Percentiles rank a stretch among this genome's conserved stretches.
phyloP scores from a whole-genome alignment of 2,329 filamentous ascomycete genomes.

The Claviceps sorghi region DNA sequence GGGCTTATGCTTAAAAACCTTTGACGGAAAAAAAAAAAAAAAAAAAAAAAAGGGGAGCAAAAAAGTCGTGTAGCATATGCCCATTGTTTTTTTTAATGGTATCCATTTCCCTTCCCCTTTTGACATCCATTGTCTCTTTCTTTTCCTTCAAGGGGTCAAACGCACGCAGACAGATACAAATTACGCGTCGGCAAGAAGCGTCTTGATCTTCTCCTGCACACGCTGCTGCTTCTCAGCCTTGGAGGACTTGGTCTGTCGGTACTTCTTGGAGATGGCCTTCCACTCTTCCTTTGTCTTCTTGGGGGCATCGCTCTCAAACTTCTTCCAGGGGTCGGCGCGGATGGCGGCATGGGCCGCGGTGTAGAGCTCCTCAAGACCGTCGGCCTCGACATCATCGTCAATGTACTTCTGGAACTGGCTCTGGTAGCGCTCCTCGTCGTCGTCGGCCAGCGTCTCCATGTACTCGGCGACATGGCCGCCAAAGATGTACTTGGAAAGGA shows the following conservation, averaged over 20 bases:
- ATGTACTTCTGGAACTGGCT: slow-evolving; percentile 96
- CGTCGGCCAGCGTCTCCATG: slow-evolving; percentile 99
- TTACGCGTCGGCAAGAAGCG: slow-evolving; percentile 46
- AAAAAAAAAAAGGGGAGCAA: not conserved
- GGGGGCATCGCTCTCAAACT: slow-evolving; percentile 55
- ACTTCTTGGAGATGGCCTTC: slow-evolving; percentile 92
- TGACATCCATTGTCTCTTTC: not conserved
- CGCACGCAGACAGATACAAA: not conserved
- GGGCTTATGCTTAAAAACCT: too few species aligned
- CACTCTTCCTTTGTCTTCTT: slow-evolving; percentile 97
- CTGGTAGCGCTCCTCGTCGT: slow-evolving; percentile 99
- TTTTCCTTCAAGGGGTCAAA: slow-evolving; percentile 1
- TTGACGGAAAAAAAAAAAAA: slow-evolving; percentile 1
- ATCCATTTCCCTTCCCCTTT: not conserved
- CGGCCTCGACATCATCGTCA: slow-evolving; percentile 90
- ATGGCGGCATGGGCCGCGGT: slow-evolving; percentile 88
- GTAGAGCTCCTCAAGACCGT: slow-evolving; percentile 95
- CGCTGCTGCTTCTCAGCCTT: slow-evolving; percentile 70
- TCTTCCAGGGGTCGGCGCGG: slow-evolving; percentile 96
- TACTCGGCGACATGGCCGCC: slow-evolving; percentile 98
- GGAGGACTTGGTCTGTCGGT: slow-evolving; percentile 60
- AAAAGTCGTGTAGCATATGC: not conserved
- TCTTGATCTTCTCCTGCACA: slow-evolving; percentile 82
- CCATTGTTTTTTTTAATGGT: not conserved
- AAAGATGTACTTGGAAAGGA: slow-evolving; percentile 98